Conservation (phyloP, 208 protist species). For the Novymonas esmeraldas region DNA sequence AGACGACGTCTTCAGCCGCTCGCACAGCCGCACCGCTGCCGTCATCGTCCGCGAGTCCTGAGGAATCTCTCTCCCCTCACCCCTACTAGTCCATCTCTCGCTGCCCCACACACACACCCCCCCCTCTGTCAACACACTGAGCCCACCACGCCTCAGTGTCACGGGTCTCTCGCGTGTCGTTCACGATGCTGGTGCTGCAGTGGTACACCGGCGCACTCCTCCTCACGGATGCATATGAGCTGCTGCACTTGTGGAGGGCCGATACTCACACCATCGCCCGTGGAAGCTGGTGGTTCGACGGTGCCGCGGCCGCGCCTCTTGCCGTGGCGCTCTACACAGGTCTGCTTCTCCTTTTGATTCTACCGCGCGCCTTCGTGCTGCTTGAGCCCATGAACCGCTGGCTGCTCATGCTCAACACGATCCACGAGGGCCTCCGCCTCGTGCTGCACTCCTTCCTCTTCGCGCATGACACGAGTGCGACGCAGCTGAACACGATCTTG, state of each 20-base stretch:
- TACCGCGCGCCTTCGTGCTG: constrained; percentile 53
- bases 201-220: constrained; percentile 54
- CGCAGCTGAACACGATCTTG: constrained; percentile 58
- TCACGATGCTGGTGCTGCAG: constrained; percentile 49
- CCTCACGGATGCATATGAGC: constrained; percentile 32
- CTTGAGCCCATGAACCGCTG: constrained; percentile 63
- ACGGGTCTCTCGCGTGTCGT: not conserved
- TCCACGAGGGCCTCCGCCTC: constrained; percentile 48
- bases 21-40: no score
- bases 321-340: constrained; percentile 37
- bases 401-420: constrained; percentile 47
- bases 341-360: constrained; percentile 43
- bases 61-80: no score
- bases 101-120: no score
- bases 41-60: no score
- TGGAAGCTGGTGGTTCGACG: constrained; percentile 55
- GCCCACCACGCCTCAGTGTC: no score
- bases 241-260: constrained; percentile 36
- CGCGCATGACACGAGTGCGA: constrained; percentile 32
- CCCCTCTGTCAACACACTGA: no score
- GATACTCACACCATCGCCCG: constrained; percentile 18
- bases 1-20: no score
- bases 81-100: no score
- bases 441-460: constrained; percentile 49
- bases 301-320: constrained; percentile 39